These are phyloP conservation scores for Isoetes taiwanensis DNA, from an alignment of 75 land plant species.

Conservation along the genomic window DNA sequence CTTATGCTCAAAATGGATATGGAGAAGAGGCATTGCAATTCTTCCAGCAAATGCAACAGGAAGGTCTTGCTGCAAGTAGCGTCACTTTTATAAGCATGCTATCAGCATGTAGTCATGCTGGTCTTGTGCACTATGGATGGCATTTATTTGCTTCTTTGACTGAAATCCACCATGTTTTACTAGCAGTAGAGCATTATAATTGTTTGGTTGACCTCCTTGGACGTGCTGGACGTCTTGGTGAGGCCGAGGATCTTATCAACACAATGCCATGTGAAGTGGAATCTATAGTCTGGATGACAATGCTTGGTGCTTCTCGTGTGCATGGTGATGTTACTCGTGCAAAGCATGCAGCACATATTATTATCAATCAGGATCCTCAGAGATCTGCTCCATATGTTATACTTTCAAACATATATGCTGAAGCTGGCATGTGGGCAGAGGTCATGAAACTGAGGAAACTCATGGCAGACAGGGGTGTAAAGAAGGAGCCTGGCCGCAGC, in stretches of 20 bases:
- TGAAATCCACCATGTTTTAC: background rate
- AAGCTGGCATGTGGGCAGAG: too few species aligned
- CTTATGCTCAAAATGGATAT: slow-evolving; percentile 1
- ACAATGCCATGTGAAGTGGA: background rate
- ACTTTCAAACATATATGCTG: slow-evolving; percentile 2
- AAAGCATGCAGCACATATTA: background rate
- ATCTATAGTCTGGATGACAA: background rate
- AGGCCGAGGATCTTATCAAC: background rate
- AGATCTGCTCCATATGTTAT: background rate
- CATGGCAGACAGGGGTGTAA: too few species aligned
- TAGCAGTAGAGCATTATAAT: background rate
- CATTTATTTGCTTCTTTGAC: background rate
- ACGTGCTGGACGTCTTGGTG: background rate
- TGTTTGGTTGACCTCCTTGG: background rate
- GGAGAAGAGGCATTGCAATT: background rate
- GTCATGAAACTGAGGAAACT: too few species aligned
- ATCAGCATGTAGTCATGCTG: background rate
- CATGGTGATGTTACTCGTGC: too few species aligned
- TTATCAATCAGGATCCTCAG: background rate
- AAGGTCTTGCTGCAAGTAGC: background rate
- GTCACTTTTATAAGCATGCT: background rate
- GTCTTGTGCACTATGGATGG: background rate
- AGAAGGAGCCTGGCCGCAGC: too few species aligned
- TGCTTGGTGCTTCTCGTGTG: slow-evolving; percentile 2
- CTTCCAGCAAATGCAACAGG: background rate